Conservation (phyloP, 805 yeast species). For the Metschnikowia similis region DNA sequence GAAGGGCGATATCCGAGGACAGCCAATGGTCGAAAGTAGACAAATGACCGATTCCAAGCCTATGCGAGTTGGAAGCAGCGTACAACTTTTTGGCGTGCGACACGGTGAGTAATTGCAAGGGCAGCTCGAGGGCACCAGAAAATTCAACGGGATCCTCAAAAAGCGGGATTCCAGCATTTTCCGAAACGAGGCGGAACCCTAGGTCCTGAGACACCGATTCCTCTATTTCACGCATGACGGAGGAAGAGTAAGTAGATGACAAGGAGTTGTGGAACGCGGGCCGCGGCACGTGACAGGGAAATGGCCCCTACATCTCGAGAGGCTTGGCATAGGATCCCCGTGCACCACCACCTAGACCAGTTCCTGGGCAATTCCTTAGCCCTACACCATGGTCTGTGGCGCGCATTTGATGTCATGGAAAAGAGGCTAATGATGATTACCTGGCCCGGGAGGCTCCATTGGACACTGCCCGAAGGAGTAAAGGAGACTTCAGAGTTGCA, state of each 20-base stretch:
- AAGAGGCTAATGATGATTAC: too few relatives aligned
- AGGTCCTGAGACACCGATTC: slow-evolving; percentile 34
- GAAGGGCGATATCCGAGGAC: slow-evolving; percentile 4
- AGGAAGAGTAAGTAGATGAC: neutral
- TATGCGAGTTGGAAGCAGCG: slow-evolving; percentile 36
- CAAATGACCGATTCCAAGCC: slow-evolving; percentile 32
- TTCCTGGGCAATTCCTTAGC: too few relatives aligned
- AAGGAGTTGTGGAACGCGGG: neutral
- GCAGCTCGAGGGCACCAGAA: slow-evolving; percentile 8
- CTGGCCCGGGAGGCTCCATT: too few relatives aligned
- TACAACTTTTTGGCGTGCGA: slow-evolving; percentile 27
- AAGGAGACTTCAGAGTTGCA: too few relatives aligned
- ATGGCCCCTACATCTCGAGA: neutral
- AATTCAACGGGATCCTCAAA: slow-evolving; percentile 28
- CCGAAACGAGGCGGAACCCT: slow-evolving; percentile 42
- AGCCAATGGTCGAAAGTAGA: slow-evolving; percentile 25
- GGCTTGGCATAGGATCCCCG: too few relatives aligned
- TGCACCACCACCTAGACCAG: too few relatives aligned
- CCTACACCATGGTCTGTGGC: too few relatives aligned
- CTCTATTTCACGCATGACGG: slow-evolving; percentile 9
- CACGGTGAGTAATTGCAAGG: slow-evolving; percentile 34
- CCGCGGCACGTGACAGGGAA: neutral
- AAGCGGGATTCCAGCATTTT: slow-evolving; percentile 26
- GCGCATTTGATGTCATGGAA: too few relatives aligned
- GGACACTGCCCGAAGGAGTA: too few relatives aligned